phyloP scores from a whole-genome alignment of 2,329 filamentous ascomycete species.

The Neurospora sp. region DNA sequence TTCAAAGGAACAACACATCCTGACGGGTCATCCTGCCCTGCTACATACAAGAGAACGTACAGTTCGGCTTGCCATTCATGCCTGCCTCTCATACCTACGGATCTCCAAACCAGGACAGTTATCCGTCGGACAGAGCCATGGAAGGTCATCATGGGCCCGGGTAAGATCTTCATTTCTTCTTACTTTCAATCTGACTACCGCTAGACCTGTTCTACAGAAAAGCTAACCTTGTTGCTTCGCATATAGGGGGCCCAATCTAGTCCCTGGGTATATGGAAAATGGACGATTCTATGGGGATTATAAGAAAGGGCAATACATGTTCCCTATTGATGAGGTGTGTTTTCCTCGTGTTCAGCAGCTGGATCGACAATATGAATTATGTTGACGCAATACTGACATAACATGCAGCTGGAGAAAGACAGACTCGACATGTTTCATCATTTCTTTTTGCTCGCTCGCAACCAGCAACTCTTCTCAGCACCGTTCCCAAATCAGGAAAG shows the following conservation, averaged over 20 bases:
- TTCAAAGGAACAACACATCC: not conserved
- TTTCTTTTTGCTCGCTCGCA: constrained; percentile 57
- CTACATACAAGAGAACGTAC: not conserved
- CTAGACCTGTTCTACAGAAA: not conserved
- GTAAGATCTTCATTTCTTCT: not conserved
- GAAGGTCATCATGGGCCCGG: not conserved
- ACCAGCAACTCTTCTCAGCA: constrained; percentile 26
- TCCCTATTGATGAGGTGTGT: constrained; percentile 66
- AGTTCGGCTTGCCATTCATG: not conserved
- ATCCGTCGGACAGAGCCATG: not conserved
- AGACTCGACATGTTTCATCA: constrained; percentile 77
- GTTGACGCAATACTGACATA: constrained; percentile 11
- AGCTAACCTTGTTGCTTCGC: not conserved
- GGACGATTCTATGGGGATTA: constrained; percentile 61
- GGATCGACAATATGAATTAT: not conserved
- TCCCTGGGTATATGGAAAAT: constrained; percentile 46
- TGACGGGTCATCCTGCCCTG: not conserved
- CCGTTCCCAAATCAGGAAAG: constrained; percentile 21
- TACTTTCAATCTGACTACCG: not conserved
- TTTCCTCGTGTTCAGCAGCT: not conserved
- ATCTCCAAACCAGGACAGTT: not conserved
- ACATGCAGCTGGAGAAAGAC: constrained; percentile 56
- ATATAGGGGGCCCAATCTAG: not conserved
- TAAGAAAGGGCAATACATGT: constrained; percentile 60
- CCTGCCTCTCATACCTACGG: not conserved